phyloP scores from a whole-genome alignment of 1,139 yeast genomes.

The Diutina neorugosa region DNA sequence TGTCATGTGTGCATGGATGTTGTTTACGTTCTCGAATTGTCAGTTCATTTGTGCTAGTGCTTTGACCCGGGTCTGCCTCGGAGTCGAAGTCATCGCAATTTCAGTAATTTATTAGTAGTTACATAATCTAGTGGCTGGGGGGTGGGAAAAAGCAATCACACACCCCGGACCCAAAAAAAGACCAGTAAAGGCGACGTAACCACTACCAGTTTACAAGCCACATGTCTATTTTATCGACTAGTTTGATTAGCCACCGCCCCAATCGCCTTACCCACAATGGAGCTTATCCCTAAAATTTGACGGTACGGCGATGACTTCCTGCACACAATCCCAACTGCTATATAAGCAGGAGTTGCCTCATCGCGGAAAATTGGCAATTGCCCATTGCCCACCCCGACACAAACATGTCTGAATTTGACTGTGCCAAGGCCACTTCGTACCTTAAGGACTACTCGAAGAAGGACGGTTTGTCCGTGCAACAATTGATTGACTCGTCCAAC shows the following conservation, averaged over 20 bases:
- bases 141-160: neutral
- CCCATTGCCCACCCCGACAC: constrained; percentile 4
- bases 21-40: neutral
- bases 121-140: neutral
- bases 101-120: neutral
- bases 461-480: constrained; percentile 79
- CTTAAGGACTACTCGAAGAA: constrained; percentile 52
- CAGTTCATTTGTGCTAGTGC: neutral
- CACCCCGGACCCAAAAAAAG: neutral
- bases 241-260: neutral
- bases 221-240: too few species aligned
- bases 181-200: too few species aligned
- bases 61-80: neutral
- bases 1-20: too few species aligned
- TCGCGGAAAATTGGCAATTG: constrained; percentile 3
- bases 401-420: constrained; percentile 23
- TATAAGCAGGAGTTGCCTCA: neutral
- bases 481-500: constrained; percentile 77
- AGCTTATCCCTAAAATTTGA: neutral
- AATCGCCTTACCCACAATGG: too few species aligned
- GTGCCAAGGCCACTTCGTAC: constrained; percentile 55
- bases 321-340: neutral
- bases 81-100: neutral
- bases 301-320: neutral
- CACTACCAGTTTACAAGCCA: too few species aligned